These are phyloP conservation scores for Linderina pennispora DNA, from an alignment of 192 early-diverging fungal species.

Conservation along the genomic window DNA sequence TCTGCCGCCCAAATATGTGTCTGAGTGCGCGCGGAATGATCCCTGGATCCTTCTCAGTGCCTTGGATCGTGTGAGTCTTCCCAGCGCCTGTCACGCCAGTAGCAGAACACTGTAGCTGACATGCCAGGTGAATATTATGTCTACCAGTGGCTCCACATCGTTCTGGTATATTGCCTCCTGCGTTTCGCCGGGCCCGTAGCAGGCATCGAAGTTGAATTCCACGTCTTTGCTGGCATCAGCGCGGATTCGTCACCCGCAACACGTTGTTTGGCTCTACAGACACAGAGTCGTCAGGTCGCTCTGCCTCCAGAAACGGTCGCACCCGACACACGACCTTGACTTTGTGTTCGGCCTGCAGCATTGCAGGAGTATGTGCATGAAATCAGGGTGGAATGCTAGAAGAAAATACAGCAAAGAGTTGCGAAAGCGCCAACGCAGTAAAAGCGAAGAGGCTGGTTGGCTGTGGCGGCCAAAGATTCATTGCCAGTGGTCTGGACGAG, in stretches of 20 bases:
- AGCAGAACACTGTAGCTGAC: constrained; percentile 63
- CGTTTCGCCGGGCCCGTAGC: constrained; percentile 37
- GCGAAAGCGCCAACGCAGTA: neutral
- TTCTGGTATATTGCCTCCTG: constrained; percentile 48
- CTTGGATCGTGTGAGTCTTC: constrained; percentile 64
- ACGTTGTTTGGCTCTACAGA: constrained; percentile 29
- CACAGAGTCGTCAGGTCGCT: constrained; percentile 47
- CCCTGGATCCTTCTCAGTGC: constrained; percentile 47
- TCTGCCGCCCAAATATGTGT: constrained; percentile 49
- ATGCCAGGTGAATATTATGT: constrained; percentile 51
- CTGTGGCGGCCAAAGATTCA: no score
- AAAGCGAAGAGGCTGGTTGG: no score
- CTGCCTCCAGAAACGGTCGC: constrained; percentile 52
- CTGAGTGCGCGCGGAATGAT: constrained; percentile 55
- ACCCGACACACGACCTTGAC: constrained; percentile 57
- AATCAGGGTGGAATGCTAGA: no score
- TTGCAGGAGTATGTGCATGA: constrained; percentile 1
- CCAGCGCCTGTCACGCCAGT: constrained; percentile 63
- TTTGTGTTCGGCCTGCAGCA: constrained; percentile 33
- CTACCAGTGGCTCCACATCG: constrained; percentile 53
- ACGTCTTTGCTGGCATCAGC: constrained; percentile 47
- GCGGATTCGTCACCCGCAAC: constrained; percentile 50
- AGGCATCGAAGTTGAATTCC: constrained; percentile 49
- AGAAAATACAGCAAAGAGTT: neutral
- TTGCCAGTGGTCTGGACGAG: no score